Conservation (phyloP, 2,329 filamentous ascomycete genomes). For the Camptophora hylomeconis region DNA sequence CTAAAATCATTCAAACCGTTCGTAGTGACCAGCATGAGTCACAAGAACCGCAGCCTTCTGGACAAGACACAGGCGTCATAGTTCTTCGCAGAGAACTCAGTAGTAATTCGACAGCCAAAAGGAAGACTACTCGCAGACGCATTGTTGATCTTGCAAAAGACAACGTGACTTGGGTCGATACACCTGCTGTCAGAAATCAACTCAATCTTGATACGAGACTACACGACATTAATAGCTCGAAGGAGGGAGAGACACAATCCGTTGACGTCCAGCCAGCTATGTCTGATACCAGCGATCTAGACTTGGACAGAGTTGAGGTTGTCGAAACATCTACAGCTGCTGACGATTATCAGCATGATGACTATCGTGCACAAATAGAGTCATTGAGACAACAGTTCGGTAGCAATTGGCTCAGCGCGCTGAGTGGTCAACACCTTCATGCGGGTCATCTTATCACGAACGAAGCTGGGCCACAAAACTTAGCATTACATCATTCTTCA, state of each 20-base stretch:
- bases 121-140: slow-evolving; percentile 41
- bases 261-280: not conserved
- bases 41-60: not conserved
- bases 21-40: not conserved
- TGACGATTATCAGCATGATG: slow-evolving; percentile 40
- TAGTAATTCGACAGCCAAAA: slow-evolving; percentile 26
- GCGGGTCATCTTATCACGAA: too few relatives aligned
- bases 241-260: not conserved
- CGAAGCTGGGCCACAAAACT: too few relatives aligned
- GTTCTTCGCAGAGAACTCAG: slow-evolving; percentile 5
- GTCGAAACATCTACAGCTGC: slow-evolving; percentile 8
- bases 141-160: slow-evolving; percentile 39
- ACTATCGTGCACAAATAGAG: slow-evolving; percentile 81
- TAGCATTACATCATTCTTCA: too few relatives aligned
- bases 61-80: not conserved
- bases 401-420: slow-evolving; percentile 71
- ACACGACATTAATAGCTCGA: too few relatives aligned
- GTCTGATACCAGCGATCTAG: slow-evolving; percentile 4
- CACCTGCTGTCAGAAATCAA: too few relatives aligned
- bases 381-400: slow-evolving; percentile 74
- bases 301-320: slow-evolving; percentile 9
- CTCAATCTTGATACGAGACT: too few relatives aligned
- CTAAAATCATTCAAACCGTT: slow-evolving; percentile 1
- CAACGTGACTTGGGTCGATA: not conserved
- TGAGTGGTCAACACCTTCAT: slow-evolving; percentile 70